Base-by-base conservation (phyloP, 768 basidiomycete species). In the Macrolepiota fuliginosa region DNA sequence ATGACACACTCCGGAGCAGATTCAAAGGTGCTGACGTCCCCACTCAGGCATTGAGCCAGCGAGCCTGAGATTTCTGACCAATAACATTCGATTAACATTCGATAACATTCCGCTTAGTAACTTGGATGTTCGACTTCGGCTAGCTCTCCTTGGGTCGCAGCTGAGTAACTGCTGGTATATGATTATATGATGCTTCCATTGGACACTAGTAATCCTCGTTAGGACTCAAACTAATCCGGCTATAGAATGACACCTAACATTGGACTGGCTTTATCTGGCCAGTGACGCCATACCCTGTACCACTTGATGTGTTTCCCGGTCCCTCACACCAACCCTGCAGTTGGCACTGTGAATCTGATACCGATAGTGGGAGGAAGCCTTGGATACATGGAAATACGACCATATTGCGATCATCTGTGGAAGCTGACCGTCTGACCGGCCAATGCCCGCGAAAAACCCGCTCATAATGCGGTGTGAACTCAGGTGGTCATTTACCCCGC, bases 21-120 rank as follows among this genome's bases (percentile, higher is more conserved):
- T 32, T 32, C 29, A 50, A 27, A 54, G 10, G 15, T 13, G 58
- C 51, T 60, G 51, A 46, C 58, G 51, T 60, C 50, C 9, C 24
- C 19, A 24, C 13, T 55, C 54, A 27, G 54, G 54, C 39, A 56
- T 25, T 24, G 47, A 10, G 24, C 1, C 1, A 32, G 29, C 29
- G 29, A 32, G 7, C 29, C 29, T 32, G 25, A 15, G 12, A 49
- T 25, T 27, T 22, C 11, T 49, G 47, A 49, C 47, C 47, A 49
- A 24, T 22, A 10, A 49, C 11, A 49, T 2, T 49, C 42, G 17
- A 45, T n/a, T 19, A n/a, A 17, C 42, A 45, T n/a, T n/a, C n/a
- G n/a, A n/a, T n/a, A n/a, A n/a, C 19, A 19, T 19, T 19, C n/a
- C n/a, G 51, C 53, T 54, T 35, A 54, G 11, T 54, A 54, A 54